A percentile compares a stretch with the other conserved stretches of the same genome.
These are phyloP conservation scores for Ogataea pilisensis DNA, from an alignment of 805 yeast species.

Conservation along the genomic window DNA sequence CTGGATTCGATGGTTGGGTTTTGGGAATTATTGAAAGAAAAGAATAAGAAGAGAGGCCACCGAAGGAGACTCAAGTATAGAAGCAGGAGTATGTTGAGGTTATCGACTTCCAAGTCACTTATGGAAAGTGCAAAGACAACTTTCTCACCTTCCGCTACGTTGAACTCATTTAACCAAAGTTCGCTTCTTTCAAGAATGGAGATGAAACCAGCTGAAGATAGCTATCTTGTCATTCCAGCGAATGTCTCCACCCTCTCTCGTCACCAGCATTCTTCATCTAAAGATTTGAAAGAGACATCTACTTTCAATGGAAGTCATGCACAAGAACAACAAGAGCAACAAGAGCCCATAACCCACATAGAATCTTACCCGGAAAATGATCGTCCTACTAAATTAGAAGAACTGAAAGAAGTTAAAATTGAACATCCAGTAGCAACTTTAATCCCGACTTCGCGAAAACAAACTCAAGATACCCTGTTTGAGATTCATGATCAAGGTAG, in stretches of 20 bases:
- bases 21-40: constrained; percentile 64
- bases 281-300: background rate
- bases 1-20: constrained; percentile 73
- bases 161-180: constrained; percentile 9
- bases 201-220: background rate
- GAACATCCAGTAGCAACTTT: background rate
- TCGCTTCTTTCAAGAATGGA: constrained; percentile 4
- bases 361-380: no score
- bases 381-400: no score
- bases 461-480: background rate
- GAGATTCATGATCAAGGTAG: background rate
- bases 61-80: constrained; percentile 22
- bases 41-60: constrained; percentile 37
- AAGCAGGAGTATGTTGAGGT: constrained; percentile 28
- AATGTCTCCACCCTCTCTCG: background rate
- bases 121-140: constrained; percentile 19
- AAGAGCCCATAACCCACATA: no score
- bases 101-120: constrained; percentile 24
- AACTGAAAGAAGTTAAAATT: background rate
- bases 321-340: no score
- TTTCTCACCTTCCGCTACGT: constrained; percentile 14
- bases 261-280: background rate
- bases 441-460: background rate
- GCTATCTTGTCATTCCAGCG: background rate
- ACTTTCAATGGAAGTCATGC: background rate